phyloP scores from a whole-genome alignment of 108 stramenopile species.

The Pseudonitzschia delicatissima region DNA sequence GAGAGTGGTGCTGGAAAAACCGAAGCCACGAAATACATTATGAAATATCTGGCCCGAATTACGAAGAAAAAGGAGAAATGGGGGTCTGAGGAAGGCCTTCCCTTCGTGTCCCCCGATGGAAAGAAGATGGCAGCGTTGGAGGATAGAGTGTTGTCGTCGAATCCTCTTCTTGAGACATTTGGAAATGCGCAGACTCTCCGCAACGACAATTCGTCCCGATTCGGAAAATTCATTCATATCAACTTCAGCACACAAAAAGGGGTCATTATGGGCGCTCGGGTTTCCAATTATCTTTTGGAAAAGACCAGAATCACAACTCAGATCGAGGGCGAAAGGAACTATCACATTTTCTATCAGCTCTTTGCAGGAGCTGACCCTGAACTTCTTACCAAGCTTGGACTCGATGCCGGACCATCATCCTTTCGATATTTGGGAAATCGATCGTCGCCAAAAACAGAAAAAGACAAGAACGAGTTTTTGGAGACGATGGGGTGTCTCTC shows the following conservation, averaged over 20 bases:
- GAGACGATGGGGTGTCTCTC: conserved; percentile 74
- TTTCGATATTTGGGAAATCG: conserved; percentile 73
- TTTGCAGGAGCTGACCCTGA: conserved; percentile 61
- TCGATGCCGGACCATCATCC: conserved; percentile 44
- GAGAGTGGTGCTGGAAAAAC: conserved; percentile 95
- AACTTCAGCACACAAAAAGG: conserved; percentile 68
- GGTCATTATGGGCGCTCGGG: conserved; percentile 71
- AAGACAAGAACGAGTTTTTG: conserved; percentile 53
- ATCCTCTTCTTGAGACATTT: conserved; percentile 91
- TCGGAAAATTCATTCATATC: conserved; percentile 94
- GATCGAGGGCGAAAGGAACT: conserved; percentile 93
- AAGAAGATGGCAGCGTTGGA: conserved; percentile 70
- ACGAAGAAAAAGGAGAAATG: conserved; percentile 38
- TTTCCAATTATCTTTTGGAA: conserved; percentile 91
- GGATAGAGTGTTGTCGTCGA: conserved; percentile 84
- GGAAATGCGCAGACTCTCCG: conserved; percentile 88
- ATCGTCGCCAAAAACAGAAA: conserved; percentile 33
- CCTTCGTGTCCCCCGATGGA: conserved; percentile 23
- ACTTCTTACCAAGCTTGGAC: conserved; percentile 48
- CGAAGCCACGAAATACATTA: conserved; percentile 93
- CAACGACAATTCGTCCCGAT: conserved; percentile 91
- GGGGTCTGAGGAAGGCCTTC: background rate
- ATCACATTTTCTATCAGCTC: conserved; percentile 98
- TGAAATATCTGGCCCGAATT: conserved; percentile 91
- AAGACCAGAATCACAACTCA: conserved; percentile 91